These are phyloP conservation scores for Euphorbia pulcherrima DNA, from an alignment of 345 rosid genomes.

Conservation along the genomic window DNA sequence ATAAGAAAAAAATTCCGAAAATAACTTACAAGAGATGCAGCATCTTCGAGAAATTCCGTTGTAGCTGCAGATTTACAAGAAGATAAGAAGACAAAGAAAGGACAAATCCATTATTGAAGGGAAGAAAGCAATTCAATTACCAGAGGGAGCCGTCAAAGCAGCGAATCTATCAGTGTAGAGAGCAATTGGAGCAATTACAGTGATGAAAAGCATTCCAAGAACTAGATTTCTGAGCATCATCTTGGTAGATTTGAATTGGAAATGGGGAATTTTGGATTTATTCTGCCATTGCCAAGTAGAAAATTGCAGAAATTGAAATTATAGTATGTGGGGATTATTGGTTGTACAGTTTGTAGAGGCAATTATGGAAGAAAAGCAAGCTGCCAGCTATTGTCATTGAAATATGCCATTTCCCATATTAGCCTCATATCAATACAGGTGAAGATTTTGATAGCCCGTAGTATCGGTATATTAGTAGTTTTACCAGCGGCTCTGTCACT, in stretches of 20 bases:
- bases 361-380: too few relatives aligned
- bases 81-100: background rate
- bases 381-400: too few relatives aligned
- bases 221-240: conserved; percentile 71
- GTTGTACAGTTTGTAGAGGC: too few relatives aligned
- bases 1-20: background rate
- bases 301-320: too few relatives aligned
- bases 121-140: conserved; percentile 5
- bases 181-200: conserved; percentile 76
- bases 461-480: too few relatives aligned
- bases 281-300: too few relatives aligned
- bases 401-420: too few relatives aligned
- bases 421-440: too few relatives aligned
- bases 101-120: background rate
- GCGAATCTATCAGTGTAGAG: conserved; percentile 58
- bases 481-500: too few relatives aligned
- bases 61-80: conserved; percentile 43
- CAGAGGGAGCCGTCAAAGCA: conserved; percentile 49
- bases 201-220: conserved; percentile 50
- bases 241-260: conserved; percentile 2
- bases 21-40: conserved; percentile 53
- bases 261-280: too few relatives aligned
- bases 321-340: too few relatives aligned
- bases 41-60: conserved; percentile 66
- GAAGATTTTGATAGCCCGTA: too few relatives aligned